phyloP scores from a whole-genome alignment of 1,284 basidiomycete genomes.

The Sphaerobolus stellatus region DNA sequence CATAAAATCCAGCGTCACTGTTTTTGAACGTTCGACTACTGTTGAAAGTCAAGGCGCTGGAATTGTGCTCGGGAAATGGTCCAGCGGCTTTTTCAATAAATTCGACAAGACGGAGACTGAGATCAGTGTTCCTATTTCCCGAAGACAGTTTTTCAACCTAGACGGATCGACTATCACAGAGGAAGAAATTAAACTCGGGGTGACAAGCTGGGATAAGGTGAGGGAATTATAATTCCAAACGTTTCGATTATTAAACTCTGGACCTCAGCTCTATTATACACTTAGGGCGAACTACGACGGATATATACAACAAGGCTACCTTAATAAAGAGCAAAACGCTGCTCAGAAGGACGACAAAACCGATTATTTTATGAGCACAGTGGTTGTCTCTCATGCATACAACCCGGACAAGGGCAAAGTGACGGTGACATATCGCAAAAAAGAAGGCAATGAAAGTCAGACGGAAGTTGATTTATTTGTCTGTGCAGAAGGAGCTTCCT shows the following conservation, averaged over 20 bases:
- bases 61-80: slow-evolving; percentile 13
- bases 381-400: slow-evolving; percentile 12
- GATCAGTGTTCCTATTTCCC: slow-evolving; percentile 4
- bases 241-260: neutral
- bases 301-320: slow-evolving; percentile 4
- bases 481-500: slow-evolving; percentile 11
- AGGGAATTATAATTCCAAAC: neutral
- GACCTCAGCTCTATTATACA: slow-evolving; percentile 10
- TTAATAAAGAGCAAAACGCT: neutral
- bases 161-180: slow-evolving; percentile 10
- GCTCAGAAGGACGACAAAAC: neutral
- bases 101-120: slow-evolving; percentile 10
- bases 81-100: neutral
- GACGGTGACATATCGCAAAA: neutral
- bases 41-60: slow-evolving; percentile 13
- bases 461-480: slow-evolving; percentile 8
- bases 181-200: slow-evolving; percentile 1
- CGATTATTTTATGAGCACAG: slow-evolving; percentile 7
- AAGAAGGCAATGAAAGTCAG: neutral
- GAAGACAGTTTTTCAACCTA: slow-evolving; percentile 10
- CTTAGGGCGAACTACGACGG: slow-evolving; percentile 12
- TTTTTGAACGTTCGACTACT: slow-evolving; percentile 8
- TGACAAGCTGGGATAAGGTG: slow-evolving; percentile 14
- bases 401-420: slow-evolving; percentile 1
- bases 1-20: slow-evolving; percentile 7